Percentiles rank a stretch among this genome's conserved stretches.
Evolutionary conservation across 257 asterid genomes (phyloP).

Genomic region (Ilex aquifolium): DNA sequence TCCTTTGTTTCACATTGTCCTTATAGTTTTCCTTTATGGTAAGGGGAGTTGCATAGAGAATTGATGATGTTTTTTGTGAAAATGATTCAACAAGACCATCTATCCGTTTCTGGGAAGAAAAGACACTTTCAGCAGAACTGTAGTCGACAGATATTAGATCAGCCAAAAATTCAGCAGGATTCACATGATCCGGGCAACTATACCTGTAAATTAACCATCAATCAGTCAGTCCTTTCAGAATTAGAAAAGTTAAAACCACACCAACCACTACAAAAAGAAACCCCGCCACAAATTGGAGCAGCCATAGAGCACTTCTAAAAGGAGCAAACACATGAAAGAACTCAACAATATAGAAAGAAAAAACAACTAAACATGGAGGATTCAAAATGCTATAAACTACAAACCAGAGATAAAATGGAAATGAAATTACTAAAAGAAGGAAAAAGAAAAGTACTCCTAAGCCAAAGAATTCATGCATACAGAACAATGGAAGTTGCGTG

Average conservation of each 20-base stretch:
- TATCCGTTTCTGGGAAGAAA: slow-evolving; percentile 71
- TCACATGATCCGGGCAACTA: slow-evolving; percentile 80
- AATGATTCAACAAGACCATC: slow-evolving; percentile 78
- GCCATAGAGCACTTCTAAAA: background rate
- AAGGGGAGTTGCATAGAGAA: slow-evolving; percentile 61
- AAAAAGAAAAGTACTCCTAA: too few relatives aligned
- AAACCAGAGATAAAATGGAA: too few relatives aligned
- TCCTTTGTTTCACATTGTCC: slow-evolving; percentile 26
- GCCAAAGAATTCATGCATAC: too few relatives aligned
- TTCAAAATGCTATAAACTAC: too few relatives aligned
- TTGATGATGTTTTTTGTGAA: slow-evolving; percentile 55
- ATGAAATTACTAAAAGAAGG: too few relatives aligned
- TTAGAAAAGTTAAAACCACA: slow-evolving; percentile 15
- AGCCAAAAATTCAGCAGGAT: slow-evolving; percentile 98
- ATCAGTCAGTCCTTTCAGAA: slow-evolving; percentile 10
- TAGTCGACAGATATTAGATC: slow-evolving; percentile 96
- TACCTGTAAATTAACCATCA: slow-evolving; percentile 49
- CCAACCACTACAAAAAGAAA: background rate
- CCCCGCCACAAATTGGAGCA: background rate
- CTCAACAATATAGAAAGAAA: background rate
- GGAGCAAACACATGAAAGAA: background rate
- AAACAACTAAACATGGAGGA: background rate
- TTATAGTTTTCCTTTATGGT: slow-evolving; percentile 24
- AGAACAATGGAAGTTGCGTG: too few relatives aligned
- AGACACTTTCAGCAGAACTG: slow-evolving; percentile 72